Percentiles rank a stretch among this genome's conserved stretches.
Conservation (phyloP, 805 yeast genomes). For the Lipomyces japonicus region DNA sequence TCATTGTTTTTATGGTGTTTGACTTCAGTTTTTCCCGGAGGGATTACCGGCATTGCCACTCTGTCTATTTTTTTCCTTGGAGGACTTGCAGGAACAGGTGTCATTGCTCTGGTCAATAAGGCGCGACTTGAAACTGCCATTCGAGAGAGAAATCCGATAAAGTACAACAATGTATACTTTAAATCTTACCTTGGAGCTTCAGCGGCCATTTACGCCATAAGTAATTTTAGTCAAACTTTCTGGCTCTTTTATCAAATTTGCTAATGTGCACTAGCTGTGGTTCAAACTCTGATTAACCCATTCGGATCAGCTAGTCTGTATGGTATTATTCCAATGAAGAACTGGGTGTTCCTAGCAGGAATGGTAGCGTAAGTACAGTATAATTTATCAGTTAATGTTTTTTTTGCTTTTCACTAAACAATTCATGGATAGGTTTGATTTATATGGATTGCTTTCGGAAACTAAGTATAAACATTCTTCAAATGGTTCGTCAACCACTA, state of each 20-base stretch:
- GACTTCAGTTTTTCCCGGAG: constrained; percentile 13
- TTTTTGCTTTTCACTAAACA: neutral
- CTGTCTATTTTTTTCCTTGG: constrained; percentile 8
- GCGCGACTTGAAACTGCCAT: no score
- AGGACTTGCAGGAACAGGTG: constrained; percentile 8
- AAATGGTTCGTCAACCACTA: neutral
- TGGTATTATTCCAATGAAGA: constrained; percentile 21
- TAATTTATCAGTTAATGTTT: neutral
- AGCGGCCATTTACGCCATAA: constrained; percentile 14
- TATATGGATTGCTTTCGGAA: neutral
- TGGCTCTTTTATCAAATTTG: no score
- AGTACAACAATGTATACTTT: no score
- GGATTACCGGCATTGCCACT: constrained; percentile 12
- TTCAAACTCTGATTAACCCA: constrained; percentile 16
- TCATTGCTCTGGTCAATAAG: no score
- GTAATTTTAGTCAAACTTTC: no score
- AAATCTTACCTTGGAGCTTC: no score
- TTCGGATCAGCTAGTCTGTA: constrained; percentile 2
- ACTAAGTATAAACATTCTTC: neutral
- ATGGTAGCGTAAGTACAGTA: constrained; percentile 6
- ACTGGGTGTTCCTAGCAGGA: constrained; percentile 17
- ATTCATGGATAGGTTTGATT: neutral
- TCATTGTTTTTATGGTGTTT: constrained; percentile 8
- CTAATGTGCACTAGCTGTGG: neutral
- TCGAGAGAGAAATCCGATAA: no score